Conservation (phyloP, 768 basidiomycete genomes). For the Dentipellis sp. region DNA sequence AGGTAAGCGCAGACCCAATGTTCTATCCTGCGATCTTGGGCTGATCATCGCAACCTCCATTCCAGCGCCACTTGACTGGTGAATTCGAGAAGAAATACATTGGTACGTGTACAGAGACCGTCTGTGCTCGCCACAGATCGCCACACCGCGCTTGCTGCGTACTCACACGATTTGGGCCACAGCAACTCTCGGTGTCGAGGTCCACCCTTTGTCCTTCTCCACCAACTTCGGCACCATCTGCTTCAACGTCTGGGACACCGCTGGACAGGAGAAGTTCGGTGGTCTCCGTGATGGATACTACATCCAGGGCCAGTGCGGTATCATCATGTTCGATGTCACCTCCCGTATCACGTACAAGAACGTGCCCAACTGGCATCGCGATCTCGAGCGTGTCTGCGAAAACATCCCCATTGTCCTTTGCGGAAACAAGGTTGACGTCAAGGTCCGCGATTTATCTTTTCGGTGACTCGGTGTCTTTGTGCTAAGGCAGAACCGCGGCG, state of each 20-base stretch:
- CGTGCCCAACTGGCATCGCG: slow-evolving; percentile 99
- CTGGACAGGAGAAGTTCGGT: slow-evolving; percentile 99
- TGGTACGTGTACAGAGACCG: slow-evolving; percentile 40
- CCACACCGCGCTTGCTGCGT: background rate
- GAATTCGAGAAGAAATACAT: slow-evolving; percentile 99
- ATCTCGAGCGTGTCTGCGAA: slow-evolving; percentile 99
- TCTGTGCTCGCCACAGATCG: background rate
- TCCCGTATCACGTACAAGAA: slow-evolving; percentile 99
- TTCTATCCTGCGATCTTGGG: slow-evolving; percentile 35
- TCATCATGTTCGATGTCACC: slow-evolving; percentile 99
- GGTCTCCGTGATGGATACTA: slow-evolving; percentile 96
- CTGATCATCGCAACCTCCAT: slow-evolving; percentile 36
- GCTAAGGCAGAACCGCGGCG: slow-evolving; percentile 4
- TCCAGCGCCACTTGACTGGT: slow-evolving; percentile 92
- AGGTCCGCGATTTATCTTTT: slow-evolving; percentile 44
- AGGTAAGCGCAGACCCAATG: slow-evolving; percentile 41
- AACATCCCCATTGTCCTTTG: slow-evolving; percentile 99
- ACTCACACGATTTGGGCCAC: slow-evolving; percentile 10
- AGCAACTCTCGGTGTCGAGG: slow-evolving; percentile 99
- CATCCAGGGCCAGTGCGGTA: slow-evolving; percentile 97
- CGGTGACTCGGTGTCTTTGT: background rate
- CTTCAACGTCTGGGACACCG: slow-evolving; percentile 99
- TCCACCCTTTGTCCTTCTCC: slow-evolving; percentile 90
- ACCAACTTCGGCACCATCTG: slow-evolving; percentile 99
- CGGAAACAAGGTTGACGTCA: slow-evolving; percentile 99